Evolutionary conservation across 164 flowering plant genomes (phyloP).

Genomic region (Warburgia ugandensis): DNA sequence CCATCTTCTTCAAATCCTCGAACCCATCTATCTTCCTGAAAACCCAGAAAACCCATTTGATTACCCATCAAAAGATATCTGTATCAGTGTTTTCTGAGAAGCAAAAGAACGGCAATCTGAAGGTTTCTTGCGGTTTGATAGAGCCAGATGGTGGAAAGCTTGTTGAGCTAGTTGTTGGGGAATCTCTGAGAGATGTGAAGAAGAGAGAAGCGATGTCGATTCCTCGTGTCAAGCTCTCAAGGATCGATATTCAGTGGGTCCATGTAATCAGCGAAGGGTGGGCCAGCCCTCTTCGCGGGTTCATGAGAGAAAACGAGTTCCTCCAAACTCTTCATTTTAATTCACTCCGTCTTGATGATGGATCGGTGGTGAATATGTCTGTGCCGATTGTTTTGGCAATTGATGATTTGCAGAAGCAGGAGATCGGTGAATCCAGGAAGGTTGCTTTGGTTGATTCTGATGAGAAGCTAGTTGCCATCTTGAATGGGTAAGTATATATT

Average conservation of each 20-base stretch:
- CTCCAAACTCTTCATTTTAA: constrained; percentile 99
- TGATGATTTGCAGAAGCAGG: constrained; percentile 59
- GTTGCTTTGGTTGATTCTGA: constrained; percentile 68
- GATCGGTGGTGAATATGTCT: constrained; percentile 89
- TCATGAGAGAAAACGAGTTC: constrained; percentile 97
- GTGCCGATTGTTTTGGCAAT: constrained; percentile 91
- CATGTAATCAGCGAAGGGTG: constrained; percentile 59
- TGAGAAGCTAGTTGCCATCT: constrained; percentile 52
- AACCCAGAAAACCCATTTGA: constrained; percentile 16
- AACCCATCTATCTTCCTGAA: constrained; percentile 7
- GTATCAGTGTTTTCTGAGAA: constrained; percentile 13
- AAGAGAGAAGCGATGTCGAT: constrained; percentile 40
- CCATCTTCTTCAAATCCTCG: constrained; percentile 12
- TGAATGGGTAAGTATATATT: constrained; percentile 50
- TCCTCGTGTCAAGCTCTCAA: constrained; percentile 53
- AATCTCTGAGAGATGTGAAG: constrained; percentile 33
- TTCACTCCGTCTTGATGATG: constrained; percentile 67
- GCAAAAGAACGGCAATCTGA: constrained; percentile 6
- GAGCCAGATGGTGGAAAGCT: constrained; percentile 94
- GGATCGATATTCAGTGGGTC: constrained; percentile 84
- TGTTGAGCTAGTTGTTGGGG: constrained; percentile 55
- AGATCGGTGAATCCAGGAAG: constrained; percentile 43
- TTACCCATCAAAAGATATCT: constrained; percentile 1
- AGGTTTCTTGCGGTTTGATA: constrained; percentile 47
- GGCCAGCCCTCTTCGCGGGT: constrained; percentile 46